phyloP scores from a whole-genome alignment of 2,329 filamentous ascomycete genomes.

The Fusarium neocosmosporiellum region DNA sequence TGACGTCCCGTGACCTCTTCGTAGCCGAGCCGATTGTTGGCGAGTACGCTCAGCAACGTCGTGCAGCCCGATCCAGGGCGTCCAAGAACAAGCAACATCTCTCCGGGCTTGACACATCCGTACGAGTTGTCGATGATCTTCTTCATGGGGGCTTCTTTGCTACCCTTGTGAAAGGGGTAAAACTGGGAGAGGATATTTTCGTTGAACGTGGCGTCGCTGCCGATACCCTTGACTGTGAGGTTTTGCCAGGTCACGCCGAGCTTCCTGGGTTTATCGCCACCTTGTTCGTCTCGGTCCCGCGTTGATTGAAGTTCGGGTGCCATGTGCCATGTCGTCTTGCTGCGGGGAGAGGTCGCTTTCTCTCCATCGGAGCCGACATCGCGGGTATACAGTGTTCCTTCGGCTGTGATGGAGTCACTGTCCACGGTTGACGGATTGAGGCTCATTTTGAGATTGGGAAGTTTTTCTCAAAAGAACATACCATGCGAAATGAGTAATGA shows the following conservation, averaged over 20 bases:
- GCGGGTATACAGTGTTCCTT: neutral
- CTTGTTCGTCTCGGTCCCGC: neutral
- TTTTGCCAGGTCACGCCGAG: slow-evolving; percentile 39
- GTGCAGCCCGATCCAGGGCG: slow-evolving; percentile 69
- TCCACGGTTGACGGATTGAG: neutral
- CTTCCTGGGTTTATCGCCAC: neutral
- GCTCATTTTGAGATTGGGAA: neutral
- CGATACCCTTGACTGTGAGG: slow-evolving; percentile 33
- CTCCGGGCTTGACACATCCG: slow-evolving; percentile 68
- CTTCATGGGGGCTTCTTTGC: slow-evolving; percentile 44
- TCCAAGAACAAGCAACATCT: slow-evolving; percentile 75
- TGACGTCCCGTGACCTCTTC: slow-evolving; percentile 63
- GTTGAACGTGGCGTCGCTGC: slow-evolving; percentile 29
- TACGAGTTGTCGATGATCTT: slow-evolving; percentile 71
- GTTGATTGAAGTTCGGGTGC: neutral
- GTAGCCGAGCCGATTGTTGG: slow-evolving; percentile 69
- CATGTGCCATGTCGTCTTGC: neutral
- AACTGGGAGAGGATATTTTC: slow-evolving; percentile 36
- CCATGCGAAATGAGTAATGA: neutral
- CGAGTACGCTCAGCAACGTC: slow-evolving; percentile 69
- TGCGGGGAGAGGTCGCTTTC: neutral
- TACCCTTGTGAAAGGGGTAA: slow-evolving; percentile 44
- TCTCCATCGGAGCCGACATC: neutral
- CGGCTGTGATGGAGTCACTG: neutral
- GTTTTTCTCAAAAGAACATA: neutral